A percentile compares a stretch with the other conserved stretches of the same genome.
These are phyloP conservation scores for Coniferiporia sulphurascens DNA, from an alignment of 1,284 basidiomycete species.

Conservation along the genomic window DNA sequence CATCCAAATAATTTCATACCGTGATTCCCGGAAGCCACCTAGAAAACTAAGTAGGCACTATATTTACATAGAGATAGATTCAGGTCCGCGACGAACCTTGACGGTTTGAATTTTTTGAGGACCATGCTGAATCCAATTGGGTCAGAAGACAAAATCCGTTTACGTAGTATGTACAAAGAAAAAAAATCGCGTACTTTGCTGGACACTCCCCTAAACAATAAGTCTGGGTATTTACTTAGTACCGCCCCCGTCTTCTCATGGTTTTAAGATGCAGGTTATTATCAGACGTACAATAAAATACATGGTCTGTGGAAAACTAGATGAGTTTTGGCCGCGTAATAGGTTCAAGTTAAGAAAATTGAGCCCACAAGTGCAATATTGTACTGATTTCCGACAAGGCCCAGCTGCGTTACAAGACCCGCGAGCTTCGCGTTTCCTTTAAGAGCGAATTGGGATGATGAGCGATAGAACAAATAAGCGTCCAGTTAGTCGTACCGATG, in stretches of 20 bases:
- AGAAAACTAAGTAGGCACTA: neutral
- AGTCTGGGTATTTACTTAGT: constrained; percentile 32
- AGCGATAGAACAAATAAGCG: neutral
- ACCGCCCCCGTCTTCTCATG: neutral
- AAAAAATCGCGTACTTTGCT: constrained; percentile 42
- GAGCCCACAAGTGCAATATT: constrained; percentile 56
- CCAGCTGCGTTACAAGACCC: constrained; percentile 47
- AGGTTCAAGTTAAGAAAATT: neutral
- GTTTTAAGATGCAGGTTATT: neutral
- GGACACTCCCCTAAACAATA: constrained; percentile 61
- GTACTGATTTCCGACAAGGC: constrained; percentile 53
- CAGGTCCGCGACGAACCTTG: constrained; percentile 30
- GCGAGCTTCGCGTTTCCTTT: constrained; percentile 63
- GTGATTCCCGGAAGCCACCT: constrained; percentile 48
- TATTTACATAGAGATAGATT: no score
- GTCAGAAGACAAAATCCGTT: neutral
- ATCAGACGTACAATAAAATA: constrained; percentile 54
- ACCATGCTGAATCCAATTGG: constrained; percentile 33
- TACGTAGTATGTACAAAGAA: constrained; percentile 2
- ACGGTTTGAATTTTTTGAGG: constrained; percentile 47
- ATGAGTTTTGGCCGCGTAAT: neutral
- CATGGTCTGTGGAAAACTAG: constrained; percentile 45
- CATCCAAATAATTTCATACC: constrained; percentile 25
- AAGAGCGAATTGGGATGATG: neutral
- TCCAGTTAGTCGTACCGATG: constrained; percentile 37